Percentiles rank a stretch among this genome's conserved stretches.
Conservation (phyloP, 73 alveolate species). For the Symbiodinium natans region DNA sequence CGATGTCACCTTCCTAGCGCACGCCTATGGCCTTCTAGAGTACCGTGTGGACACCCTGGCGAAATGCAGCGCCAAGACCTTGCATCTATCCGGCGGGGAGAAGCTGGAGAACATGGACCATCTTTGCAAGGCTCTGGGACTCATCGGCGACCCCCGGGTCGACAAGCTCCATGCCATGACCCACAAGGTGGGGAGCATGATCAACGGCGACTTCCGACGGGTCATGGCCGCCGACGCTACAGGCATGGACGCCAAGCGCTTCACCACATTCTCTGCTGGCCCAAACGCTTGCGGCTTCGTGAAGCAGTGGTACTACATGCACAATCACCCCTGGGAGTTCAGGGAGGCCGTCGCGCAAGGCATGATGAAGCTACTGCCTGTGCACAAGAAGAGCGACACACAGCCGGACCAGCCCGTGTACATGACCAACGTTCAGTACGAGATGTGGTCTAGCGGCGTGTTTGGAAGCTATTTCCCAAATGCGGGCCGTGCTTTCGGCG, state of each 20-base stretch:
- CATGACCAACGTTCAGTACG: constrained; percentile 78
- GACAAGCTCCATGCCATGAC: constrained; percentile 91
- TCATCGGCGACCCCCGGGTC: constrained; percentile 84
- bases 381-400: constrained; percentile 87
- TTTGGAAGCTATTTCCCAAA: constrained; percentile 12
- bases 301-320: constrained; percentile 71
- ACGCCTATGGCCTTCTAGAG: constrained; percentile 66
- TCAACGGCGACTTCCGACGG: constrained; percentile 88
- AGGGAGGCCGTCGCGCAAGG: constrained; percentile 15
- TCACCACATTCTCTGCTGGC: constrained; percentile 12
- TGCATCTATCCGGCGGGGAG: constrained; percentile 75
- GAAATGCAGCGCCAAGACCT: constrained; percentile 75
- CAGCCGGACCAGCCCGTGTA: constrained; percentile 92
- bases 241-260: constrained; percentile 16
- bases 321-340: constrained; percentile 77
- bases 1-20: constrained; percentile 75
- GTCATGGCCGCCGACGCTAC: constrained; percentile 71
- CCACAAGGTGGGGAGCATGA: constrained; percentile 73
- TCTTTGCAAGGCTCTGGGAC: constrained; percentile 67
- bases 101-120: constrained; percentile 88
- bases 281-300: constrained; percentile 2
- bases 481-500: neutral
- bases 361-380: constrained; percentile 77
- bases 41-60: constrained; percentile 68
- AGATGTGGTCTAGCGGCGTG: no score